Evolutionary conservation across 2,329 filamentous ascomycete species (phyloP), one percentile per base, ranked within the genome.

Genomic region (Dothideomycetidae sp.): DNA sequence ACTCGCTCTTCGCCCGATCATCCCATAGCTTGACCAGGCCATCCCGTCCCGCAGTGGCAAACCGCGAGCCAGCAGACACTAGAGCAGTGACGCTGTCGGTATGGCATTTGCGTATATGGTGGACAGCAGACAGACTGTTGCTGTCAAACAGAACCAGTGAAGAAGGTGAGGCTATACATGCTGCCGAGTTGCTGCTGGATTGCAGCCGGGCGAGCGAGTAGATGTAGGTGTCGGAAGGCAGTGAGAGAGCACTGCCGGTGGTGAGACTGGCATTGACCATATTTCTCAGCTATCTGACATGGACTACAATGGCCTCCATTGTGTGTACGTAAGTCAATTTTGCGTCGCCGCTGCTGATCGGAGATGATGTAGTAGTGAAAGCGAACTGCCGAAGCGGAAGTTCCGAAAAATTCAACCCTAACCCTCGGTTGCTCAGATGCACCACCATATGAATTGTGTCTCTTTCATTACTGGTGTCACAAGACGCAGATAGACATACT

Each of bases 31-130:
- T 68, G 9, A 84, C 68, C 5, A 65, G 62, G 5, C 81, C 81
- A 51, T 85, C 76, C 53, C 79, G 71, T 32, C 81, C 81, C 1
- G 78, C 72, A 0, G 81, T 85, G 42, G 71, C 73, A 4, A 84
- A 62, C 13, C 76, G 52, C 15, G 39, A 23, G 3, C 66, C 67
- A 17, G 64, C 64, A 1, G 68, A 62, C 36, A 68, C 66, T 18
- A 82, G 60, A 43, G 71, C 73, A 10, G 75, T 76, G 46, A 83
- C 60, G 43, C 78, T 78, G 4, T 68, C 64, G 45, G 81, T 74
- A 19, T 66, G 61, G 7, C 68, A 70, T 23, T 55, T 52, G 2
- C 19, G 5, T 33, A 73, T 58, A 5, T 59, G 59, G 35, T 62
- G 66, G 0, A 70, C 64, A 3, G 62, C 53, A 37, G 63, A 63